These are phyloP conservation scores for Phytophthora sp. DNA, from an alignment of 352 stramenopile species.

Conservation along the genomic window DNA sequence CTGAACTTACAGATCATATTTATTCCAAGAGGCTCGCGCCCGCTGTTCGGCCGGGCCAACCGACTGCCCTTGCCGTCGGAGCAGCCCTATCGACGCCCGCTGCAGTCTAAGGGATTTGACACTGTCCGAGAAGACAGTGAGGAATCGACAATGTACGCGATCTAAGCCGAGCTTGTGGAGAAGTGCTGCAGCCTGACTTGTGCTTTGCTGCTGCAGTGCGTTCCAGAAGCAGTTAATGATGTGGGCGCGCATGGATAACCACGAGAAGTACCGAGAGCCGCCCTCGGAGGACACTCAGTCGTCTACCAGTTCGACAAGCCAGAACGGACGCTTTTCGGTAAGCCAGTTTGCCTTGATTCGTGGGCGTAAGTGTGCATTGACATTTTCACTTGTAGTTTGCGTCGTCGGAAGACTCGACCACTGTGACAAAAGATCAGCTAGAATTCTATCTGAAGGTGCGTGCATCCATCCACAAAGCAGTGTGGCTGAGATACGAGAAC, in stretches of 20 bases:
- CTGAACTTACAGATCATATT: slow-evolving; percentile 71
- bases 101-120: slow-evolving; percentile 44
- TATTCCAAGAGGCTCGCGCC: slow-evolving; percentile 73
- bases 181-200: slow-evolving; percentile 5
- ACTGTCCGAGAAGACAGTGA: slow-evolving; percentile 56
- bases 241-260: slow-evolving; percentile 73
- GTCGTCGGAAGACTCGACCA: slow-evolving; percentile 59
- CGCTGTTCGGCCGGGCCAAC: slow-evolving; percentile 66
- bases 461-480: neutral
- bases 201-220: slow-evolving; percentile 19
- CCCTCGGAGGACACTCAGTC: slow-evolving; percentile 67
- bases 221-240: slow-evolving; percentile 87
- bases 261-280: slow-evolving; percentile 46
- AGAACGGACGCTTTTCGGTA: slow-evolving; percentile 59
- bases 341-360: neutral
- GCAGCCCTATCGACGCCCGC: slow-evolving; percentile 44
- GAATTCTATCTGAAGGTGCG: slow-evolving; percentile 88
- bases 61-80: slow-evolving; percentile 45
- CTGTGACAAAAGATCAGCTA: slow-evolving; percentile 82
- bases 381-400: slow-evolving; percentile 38
- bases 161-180: neutral
- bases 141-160: slow-evolving; percentile 57
- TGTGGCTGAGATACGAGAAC: neutral
- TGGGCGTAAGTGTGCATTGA: neutral
- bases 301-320: slow-evolving; percentile 58